These are phyloP conservation scores for Cryptosporidium bovis DNA, from an alignment of 169 alveolate genomes.

Conservation along the genomic window DNA sequence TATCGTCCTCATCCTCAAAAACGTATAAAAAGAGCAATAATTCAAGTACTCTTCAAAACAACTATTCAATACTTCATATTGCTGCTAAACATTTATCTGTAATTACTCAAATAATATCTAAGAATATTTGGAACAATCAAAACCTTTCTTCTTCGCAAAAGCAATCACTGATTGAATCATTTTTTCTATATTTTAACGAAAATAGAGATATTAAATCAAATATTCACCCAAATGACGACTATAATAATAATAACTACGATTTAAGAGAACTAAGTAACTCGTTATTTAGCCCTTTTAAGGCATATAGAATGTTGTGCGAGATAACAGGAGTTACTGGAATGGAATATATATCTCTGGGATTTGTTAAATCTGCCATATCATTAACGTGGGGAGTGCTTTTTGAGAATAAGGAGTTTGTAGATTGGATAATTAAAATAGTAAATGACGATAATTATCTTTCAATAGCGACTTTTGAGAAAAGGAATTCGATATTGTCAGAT, in stretches of 20 bases:
- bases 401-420: constrained; percentile 16
- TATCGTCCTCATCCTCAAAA: neutral
- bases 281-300: constrained; percentile 29
- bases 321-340: constrained; percentile 56
- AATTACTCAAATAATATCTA: constrained; percentile 11
- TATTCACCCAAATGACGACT: neutral
- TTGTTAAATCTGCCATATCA: constrained; percentile 40
- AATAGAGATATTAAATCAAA: neutral
- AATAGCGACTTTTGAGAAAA: constrained; percentile 12
- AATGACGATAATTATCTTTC: neutral
- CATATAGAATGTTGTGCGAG: constrained; percentile 63
- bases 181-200: no score
- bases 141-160: neutral
- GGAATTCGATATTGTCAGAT: constrained; percentile 12
- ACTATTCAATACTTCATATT: constrained; percentile 37
- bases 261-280: constrained; percentile 9
- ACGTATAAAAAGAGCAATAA: neutral
- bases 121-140: constrained; percentile 23
- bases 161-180: neutral
- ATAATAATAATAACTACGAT: constrained; percentile 1
- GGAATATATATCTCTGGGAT: constrained; percentile 67
- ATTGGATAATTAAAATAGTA: constrained; percentile 27
- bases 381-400: constrained; percentile 67
- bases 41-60: neutral
- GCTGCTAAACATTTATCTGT: constrained; percentile 49